Evolutionary conservation across 2,329 filamentous ascomycete genomes (phyloP).

Genomic region (Acrocalymma vagum): DNA sequence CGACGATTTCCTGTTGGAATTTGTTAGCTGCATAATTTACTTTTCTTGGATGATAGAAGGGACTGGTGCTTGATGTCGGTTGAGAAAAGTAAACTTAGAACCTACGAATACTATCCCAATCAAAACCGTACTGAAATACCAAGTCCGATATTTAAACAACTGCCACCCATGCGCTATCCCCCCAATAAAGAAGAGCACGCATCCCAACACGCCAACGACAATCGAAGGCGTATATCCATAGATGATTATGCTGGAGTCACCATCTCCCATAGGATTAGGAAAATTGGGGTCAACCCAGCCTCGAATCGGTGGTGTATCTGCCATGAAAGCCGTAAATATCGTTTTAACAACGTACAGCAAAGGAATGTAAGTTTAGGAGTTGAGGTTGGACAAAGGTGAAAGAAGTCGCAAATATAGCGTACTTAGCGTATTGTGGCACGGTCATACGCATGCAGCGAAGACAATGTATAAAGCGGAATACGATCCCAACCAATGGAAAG

Average conservation of each 20-base stretch:
- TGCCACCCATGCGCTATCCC: conserved; percentile 52
- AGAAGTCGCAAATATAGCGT: too few species aligned
- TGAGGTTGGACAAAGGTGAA: too few species aligned
- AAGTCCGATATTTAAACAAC: conserved; percentile 52
- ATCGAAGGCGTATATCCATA: conserved; percentile 53
- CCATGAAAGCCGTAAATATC: too few species aligned
- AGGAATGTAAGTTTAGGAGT: too few species aligned
- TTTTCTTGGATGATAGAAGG: conserved; percentile 32
- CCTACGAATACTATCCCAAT: conserved; percentile 46
- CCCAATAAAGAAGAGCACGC: conserved; percentile 51
- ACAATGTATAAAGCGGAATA: too few species aligned
- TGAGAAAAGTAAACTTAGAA: conserved; percentile 54
- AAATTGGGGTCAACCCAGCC: conserved; percentile 63
- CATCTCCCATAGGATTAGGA: conserved; percentile 56
- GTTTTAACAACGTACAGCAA: too few species aligned
- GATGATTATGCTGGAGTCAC: conserved; percentile 51
- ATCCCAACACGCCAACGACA: conserved; percentile 49
- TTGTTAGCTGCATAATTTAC: conserved; percentile 40
- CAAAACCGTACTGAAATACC: conserved; percentile 56
- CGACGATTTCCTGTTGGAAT: conserved; percentile 42
- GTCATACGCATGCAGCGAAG: neutral
- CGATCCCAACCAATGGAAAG: too few species aligned
- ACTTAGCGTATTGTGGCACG: too few species aligned
- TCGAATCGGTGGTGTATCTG: conserved; percentile 10
- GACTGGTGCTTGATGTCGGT: conserved; percentile 56